Base-by-base conservation (phyloP, 176 grass and related monocot species). In the Cymbopogon citratus region DNA sequence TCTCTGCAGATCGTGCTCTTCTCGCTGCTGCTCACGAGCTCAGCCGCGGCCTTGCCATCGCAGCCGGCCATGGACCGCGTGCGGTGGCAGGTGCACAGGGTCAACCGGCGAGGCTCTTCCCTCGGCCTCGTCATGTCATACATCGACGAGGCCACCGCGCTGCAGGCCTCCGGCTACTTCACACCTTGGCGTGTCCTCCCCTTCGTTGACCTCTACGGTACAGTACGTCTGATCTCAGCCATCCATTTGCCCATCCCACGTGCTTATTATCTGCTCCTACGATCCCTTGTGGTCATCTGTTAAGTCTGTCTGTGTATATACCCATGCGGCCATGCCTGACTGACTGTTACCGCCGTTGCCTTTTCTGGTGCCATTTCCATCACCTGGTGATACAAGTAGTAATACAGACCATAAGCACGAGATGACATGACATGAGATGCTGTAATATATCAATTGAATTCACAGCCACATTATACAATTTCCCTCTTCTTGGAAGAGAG, bases 91-190 rank as follows among this genome's bases (percentile, higher is more conserved):
- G 67, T 81, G 13, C 69, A 94, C 83, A 80, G 35, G 65, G 83
- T 84, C 34, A 94, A 86, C 77, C 13, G 80, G 41, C 71, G 71
- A 16, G 81, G 89, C 24, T 66, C 89, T 4, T 91, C 88, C 66
- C 81, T 93, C 21, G 91, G 81, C 0, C 84, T 97, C 43, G 92
- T 97, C 77, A 97, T 97, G 92, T 86, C 95, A 0, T 94, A 89
- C n/a, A 46, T 84, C 57, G 76, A 63, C 7, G 92, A 97, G 84
- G 90, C 77, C 70, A 87, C 80, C 2, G 95, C 90, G 57, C 85
- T 97, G 69, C 83, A 61, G 59, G 35, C 88, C 4, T 94, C 95
- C 12, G 86, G 95, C 31, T 85, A 81, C 78, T 97, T 97, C 90
- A 62, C 39, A 19, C 84, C 92, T 2, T 74, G 64, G 73, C 76